Evolutionary conservation across 2,329 filamentous ascomycete genomes (phyloP).

Genomic region (Ceratocystis smalleyi): DNA sequence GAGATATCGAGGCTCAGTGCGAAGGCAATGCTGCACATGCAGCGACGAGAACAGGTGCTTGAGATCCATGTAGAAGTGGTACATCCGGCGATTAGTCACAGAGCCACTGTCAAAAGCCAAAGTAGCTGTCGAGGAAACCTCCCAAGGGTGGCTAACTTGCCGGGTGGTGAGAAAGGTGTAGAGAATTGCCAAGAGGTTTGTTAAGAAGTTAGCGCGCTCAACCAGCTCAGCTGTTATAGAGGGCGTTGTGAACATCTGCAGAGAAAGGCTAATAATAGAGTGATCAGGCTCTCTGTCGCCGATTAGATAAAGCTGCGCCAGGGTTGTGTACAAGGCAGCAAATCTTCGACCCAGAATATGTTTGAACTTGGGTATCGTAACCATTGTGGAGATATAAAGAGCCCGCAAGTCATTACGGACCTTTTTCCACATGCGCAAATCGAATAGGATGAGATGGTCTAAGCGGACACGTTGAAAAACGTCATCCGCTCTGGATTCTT

Average conservation of each 20-base stretch:
- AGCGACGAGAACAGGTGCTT: conserved; percentile 80
- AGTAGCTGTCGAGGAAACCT: conserved; percentile 71
- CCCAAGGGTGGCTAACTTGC: conserved; percentile 85
- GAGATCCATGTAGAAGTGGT: conserved; percentile 92
- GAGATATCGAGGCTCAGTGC: conserved; percentile 72
- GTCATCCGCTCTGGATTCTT: conserved; percentile 62
- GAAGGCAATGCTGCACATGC: conserved; percentile 72
- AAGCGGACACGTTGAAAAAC: conserved; percentile 77
- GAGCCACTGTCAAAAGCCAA: conserved; percentile 88
- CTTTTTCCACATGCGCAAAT: conserved; percentile 92
- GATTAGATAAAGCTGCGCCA: conserved; percentile 89
- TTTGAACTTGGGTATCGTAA: conserved; percentile 92
- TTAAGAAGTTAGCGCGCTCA: conserved; percentile 87
- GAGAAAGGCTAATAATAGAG: conserved; percentile 92
- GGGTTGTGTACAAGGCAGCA: conserved; percentile 79
- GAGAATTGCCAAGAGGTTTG: conserved; percentile 84
- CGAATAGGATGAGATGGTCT: conserved; percentile 89
- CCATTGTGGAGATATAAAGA: conserved; percentile 90
- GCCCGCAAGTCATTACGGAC: conserved; percentile 78
- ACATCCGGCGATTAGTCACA: conserved; percentile 87
- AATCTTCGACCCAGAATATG: conserved; percentile 84
- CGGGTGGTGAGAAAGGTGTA: conserved; percentile 95
- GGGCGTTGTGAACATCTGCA: conserved; percentile 92
- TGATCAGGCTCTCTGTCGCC: conserved; percentile 93
- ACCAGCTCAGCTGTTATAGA: conserved; percentile 95